phyloP scores from a whole-genome alignment of 1,139 yeast species.

The Kluyveromyces marxianus region DNA sequence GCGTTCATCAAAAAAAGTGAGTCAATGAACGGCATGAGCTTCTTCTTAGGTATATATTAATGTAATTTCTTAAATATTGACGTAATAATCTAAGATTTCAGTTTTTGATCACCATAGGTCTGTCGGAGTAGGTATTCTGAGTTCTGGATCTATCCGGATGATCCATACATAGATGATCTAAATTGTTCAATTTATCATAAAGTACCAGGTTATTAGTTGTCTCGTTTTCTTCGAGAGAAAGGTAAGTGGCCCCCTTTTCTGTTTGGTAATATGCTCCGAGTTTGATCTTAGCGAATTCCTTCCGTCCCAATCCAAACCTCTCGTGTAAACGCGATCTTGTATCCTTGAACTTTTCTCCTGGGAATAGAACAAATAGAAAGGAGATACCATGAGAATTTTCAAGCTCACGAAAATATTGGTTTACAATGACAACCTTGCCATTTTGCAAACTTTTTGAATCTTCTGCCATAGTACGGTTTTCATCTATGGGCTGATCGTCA shows the following conservation, averaged over 20 bases:
- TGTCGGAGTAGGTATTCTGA: slow-evolving; percentile 26
- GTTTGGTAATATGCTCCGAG: slow-evolving; percentile 36
- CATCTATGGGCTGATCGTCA: slow-evolving; percentile 28
- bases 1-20: slow-evolving; percentile 3
- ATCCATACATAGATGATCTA: slow-evolving; percentile 64
- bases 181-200: slow-evolving; percentile 46
- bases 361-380: slow-evolving; percentile 61
- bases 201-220: slow-evolving; percentile 41
- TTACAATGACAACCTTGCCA: slow-evolving; percentile 40
- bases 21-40: neutral
- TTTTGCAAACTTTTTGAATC: slow-evolving; percentile 10
- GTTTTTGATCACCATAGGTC: slow-evolving; percentile 31
- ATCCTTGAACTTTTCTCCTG: slow-evolving; percentile 56
- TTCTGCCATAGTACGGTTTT: neutral
- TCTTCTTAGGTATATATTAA: too few species aligned
- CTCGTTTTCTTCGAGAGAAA: slow-evolving; percentile 39
- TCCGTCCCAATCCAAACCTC: slow-evolving; percentile 64
- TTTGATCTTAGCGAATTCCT: slow-evolving; percentile 68
- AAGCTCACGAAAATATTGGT: slow-evolving; percentile 72
- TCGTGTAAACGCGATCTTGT: slow-evolving; percentile 64
- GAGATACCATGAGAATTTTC: slow-evolving; percentile 81
- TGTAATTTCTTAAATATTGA: neutral
- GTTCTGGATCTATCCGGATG: slow-evolving; percentile 64
- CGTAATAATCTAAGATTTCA: slow-evolving; percentile 4
- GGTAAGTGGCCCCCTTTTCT: slow-evolving; percentile 35